Conservation (phyloP, 805 yeast species). For the Ogataea pini region DNA sequence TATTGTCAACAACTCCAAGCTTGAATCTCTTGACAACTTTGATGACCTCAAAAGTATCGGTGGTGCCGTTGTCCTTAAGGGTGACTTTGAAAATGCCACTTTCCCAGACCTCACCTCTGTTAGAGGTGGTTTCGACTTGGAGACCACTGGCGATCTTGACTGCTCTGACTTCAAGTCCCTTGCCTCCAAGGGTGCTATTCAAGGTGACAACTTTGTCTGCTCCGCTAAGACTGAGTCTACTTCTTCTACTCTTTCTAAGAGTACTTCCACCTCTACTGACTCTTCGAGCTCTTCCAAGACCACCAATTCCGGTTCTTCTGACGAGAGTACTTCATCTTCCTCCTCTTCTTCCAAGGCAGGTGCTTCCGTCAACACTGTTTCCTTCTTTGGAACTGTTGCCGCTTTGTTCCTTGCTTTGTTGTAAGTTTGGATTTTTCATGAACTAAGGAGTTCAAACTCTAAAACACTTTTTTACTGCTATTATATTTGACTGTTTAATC, state of each 20-base stretch:
- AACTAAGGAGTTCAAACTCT: not conserved
- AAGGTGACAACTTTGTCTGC: slow-evolving; percentile 86
- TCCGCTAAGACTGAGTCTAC: slow-evolving; percentile 59
- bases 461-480: slow-evolving; percentile 6
- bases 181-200: slow-evolving; percentile 77
- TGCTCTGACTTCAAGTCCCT: slow-evolving; percentile 75
- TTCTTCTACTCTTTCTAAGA: slow-evolving; percentile 27
- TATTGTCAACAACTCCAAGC: slow-evolving; percentile 79
- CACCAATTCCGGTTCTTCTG: slow-evolving; percentile 29
- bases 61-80: slow-evolving; percentile 84
- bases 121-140: slow-evolving; percentile 88
- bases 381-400: slow-evolving; percentile 50
- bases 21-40: slow-evolving; percentile 70
- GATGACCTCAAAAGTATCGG: slow-evolving; percentile 69
- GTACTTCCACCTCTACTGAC: slow-evolving; percentile 30
- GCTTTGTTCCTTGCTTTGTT: slow-evolving; percentile 53
- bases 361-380: slow-evolving; percentile 35
- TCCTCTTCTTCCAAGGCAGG: slow-evolving; percentile 28
- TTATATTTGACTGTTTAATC: slow-evolving; percentile 3
- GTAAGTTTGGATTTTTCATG: slow-evolving; percentile 32
- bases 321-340: slow-evolving; percentile 38
- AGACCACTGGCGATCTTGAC: slow-evolving; percentile 74
- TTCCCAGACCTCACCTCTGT: slow-evolving; percentile 74
- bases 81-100: slow-evolving; percentile 79
- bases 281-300: slow-evolving; percentile 21